Evolutionary conservation across 176 grass and related monocot genomes (phyloP).

Genomic region (Bromus sterilis): DNA sequence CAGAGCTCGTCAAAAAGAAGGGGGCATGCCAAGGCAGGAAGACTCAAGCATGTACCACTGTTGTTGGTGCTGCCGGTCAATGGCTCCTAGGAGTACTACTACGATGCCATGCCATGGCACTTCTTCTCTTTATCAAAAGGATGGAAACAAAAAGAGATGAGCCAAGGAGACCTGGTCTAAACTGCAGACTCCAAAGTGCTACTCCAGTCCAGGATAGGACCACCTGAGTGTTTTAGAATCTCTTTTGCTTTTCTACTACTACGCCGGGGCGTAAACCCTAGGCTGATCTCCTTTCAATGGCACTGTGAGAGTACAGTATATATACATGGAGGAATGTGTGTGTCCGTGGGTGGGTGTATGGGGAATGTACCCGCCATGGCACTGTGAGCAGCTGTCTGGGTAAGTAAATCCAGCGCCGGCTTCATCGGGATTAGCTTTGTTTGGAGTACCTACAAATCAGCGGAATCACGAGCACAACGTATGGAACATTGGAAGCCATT

Average conservation of each 20-base stretch:
- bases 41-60: neutral
- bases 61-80: neutral
- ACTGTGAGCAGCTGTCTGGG: no score
- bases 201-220: neutral
- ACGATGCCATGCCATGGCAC: neutral
- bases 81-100: neutral
- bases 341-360: no score
- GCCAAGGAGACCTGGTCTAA: slow-evolving; percentile 13
- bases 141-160: slow-evolving; percentile 20
- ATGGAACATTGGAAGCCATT: no score
- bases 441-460: no score
- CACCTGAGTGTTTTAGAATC: neutral
- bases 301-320: neutral
- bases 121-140: slow-evolving; percentile 29
- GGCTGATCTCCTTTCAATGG: neutral
- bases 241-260: neutral
- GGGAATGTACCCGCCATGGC: no score
- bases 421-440: no score
- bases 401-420: no score
- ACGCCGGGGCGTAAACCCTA: neutral
- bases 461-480: no score
- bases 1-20: no score
- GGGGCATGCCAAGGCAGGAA: slow-evolving; percentile 17
- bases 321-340: no score
- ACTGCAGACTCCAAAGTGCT: slow-evolving; percentile 4